Evolutionary conservation across 305 asterid species (phyloP).

Genomic region (Solanum hybrid): DNA sequence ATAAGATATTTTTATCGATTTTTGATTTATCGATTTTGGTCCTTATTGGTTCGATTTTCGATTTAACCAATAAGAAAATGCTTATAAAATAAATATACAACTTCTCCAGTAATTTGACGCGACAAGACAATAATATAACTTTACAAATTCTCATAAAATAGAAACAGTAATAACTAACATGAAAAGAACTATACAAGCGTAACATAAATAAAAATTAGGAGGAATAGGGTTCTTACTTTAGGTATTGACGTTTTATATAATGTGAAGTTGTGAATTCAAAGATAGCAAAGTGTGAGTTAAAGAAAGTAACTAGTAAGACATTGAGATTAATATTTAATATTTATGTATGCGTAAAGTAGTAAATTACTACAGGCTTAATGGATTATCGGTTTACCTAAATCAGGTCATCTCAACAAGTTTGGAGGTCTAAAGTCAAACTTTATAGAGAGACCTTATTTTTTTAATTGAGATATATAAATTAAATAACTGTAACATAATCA

Average conservation of each 20-base stretch:
- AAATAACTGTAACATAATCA: neutral
- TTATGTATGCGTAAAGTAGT: neutral
- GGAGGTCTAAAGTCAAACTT: neutral
- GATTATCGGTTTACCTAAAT: neutral
- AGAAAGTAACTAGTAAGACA: neutral
- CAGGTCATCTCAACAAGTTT: too few species aligned
- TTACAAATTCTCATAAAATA: neutral
- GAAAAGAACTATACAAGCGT: neutral
- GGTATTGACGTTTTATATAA: neutral
- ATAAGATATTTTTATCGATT: too few species aligned
- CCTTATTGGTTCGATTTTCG: too few species aligned
- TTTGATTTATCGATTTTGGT: too few species aligned
- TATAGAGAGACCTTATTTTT: neutral
- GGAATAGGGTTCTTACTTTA: neutral
- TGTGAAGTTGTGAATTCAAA: neutral
- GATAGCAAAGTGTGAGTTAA: too few species aligned
- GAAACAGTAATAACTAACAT: neutral
- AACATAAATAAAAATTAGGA: neutral
- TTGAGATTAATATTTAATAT: neutral
- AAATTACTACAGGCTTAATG: neutral
- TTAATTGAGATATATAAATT: too few species aligned
- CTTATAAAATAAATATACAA: neutral
- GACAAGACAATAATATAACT: neutral
- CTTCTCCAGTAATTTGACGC: neutral
- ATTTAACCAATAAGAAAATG: too few species aligned